phyloP scores from a whole-genome alignment of 1,284 basidiomycete species.

The Trametes sp. region DNA sequence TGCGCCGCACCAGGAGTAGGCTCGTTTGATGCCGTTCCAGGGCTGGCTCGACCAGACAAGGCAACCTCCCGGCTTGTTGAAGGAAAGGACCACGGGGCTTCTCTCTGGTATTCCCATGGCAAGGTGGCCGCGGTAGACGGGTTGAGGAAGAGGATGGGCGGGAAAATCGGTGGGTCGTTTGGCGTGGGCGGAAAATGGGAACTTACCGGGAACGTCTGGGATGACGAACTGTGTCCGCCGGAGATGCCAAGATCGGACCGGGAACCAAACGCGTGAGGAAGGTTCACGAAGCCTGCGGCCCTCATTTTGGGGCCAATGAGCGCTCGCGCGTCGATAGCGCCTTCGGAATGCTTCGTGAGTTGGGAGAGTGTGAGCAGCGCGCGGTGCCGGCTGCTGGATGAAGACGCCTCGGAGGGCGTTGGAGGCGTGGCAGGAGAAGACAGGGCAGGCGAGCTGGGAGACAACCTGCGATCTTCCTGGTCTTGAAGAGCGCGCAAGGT shows the following conservation, averaged over 20 bases:
- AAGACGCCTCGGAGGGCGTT: constrained; percentile 10
- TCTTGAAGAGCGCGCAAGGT: constrained; percentile 32
- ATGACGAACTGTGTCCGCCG: constrained; percentile 14
- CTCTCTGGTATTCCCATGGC: constrained; percentile 39
- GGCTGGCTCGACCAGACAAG: background rate
- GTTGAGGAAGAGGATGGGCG: constrained; percentile 40
- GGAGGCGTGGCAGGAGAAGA: constrained; percentile 20
- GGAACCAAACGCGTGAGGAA: constrained; percentile 29
- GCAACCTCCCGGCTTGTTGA: constrained; percentile 1
- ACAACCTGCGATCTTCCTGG: constrained; percentile 13
- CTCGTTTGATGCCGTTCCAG: constrained; percentile 15
- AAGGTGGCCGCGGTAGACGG: constrained; percentile 28
- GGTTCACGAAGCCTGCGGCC: constrained; percentile 42
- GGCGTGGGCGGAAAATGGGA: constrained; percentile 30
- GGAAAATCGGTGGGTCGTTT: constrained; percentile 41
- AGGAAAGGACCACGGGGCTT: constrained; percentile 18
- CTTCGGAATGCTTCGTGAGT: constrained; percentile 39
- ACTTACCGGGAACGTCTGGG: constrained; percentile 15
- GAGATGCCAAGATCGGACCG: constrained; percentile 15
- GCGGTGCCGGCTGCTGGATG: background rate
- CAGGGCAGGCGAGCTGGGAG: constrained; percentile 6
- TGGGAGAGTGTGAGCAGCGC: constrained; percentile 34
- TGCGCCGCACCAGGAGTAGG: constrained; percentile 1
- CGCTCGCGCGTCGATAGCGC: constrained; percentile 40
- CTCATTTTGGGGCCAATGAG: constrained; percentile 43